Evolutionary conservation across 495 filamentous ascomycete genomes (phyloP).

Genomic region (Aspergillus indologenus): DNA sequence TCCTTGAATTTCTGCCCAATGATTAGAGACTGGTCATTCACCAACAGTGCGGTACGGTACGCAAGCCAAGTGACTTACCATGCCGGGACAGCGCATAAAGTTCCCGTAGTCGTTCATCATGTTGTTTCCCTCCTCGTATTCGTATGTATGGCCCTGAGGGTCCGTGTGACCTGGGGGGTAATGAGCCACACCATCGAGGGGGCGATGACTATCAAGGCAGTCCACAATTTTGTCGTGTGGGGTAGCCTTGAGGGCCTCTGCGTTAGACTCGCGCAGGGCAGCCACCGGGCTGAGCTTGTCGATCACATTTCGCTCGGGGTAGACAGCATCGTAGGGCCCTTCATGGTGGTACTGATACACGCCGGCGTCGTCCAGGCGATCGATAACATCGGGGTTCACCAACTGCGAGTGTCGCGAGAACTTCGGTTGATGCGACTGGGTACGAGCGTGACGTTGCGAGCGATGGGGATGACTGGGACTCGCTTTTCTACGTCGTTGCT

Average conservation of each 20-base stretch:
- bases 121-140: slow-evolving; percentile 84
- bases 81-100: slow-evolving; percentile 35
- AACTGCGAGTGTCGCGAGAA: slow-evolving; percentile 60
- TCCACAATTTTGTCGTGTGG: slow-evolving; percentile 77
- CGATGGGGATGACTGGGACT: slow-evolving; percentile 17
- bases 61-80: slow-evolving; percentile 21
- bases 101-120: slow-evolving; percentile 66
- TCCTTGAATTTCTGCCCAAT: slow-evolving; percentile 41
- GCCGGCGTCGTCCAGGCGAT: slow-evolving; percentile 66
- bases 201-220: slow-evolving; percentile 68
- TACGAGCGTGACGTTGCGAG: slow-evolving; percentile 19
- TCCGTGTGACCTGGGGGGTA: slow-evolving; percentile 71
- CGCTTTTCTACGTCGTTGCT: slow-evolving; percentile 27
- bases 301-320: slow-evolving; percentile 66
- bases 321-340: slow-evolving; percentile 86
- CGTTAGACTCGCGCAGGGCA: slow-evolving; percentile 70
- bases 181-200: slow-evolving; percentile 77
- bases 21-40: slow-evolving; percentile 5
- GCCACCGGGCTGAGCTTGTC: slow-evolving; percentile 66
- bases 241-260: slow-evolving; percentile 77
- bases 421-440: slow-evolving; percentile 7
- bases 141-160: slow-evolving; percentile 61
- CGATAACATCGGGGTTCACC: slow-evolving; percentile 74
- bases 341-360: slow-evolving; percentile 77
- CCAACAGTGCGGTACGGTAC: neutral